These are phyloP conservation scores for Annona cherimola DNA, from an alignment of 164 flowering plant species.

Conservation along the genomic window DNA sequence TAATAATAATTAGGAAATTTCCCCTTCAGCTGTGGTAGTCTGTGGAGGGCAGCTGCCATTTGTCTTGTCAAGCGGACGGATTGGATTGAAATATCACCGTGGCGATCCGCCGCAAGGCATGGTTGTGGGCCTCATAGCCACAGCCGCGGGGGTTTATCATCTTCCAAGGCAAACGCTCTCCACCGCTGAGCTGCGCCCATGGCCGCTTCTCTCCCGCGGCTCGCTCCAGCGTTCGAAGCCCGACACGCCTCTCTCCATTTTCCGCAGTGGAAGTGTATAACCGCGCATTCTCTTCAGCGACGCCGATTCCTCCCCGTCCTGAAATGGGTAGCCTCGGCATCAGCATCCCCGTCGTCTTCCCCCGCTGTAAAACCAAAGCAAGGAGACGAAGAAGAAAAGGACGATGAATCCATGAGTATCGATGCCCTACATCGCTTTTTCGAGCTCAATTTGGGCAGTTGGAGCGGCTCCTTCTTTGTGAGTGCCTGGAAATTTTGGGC, in stretches of 20 bases:
- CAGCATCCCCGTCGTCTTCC: slow-evolving; percentile 6
- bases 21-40: no score
- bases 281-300: neutral
- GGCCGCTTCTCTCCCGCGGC: neutral
- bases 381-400: slow-evolving; percentile 15
- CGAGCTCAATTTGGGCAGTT: slow-evolving; percentile 60
- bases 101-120: no score
- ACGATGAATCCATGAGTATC: slow-evolving; percentile 33
- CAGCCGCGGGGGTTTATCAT: neutral
- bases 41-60: no score
- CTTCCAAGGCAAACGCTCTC: neutral
- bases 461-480: slow-evolving; percentile 72
- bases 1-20: no score
- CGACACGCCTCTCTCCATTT: neutral
- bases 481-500: slow-evolving; percentile 11
- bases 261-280: neutral
- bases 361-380: slow-evolving; percentile 9
- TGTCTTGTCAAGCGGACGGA: no score
- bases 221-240: neutral
- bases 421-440: slow-evolving; percentile 56
- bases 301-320: neutral
- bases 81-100: no score
- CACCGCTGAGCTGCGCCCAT: neutral
- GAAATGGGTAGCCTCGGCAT: neutral
- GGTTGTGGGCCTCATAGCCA: neutral